Evolutionary conservation across 441 rosid species (phyloP), one percentile per base, ranked within the genome.

Genomic region (Jatropha multifida): DNA sequence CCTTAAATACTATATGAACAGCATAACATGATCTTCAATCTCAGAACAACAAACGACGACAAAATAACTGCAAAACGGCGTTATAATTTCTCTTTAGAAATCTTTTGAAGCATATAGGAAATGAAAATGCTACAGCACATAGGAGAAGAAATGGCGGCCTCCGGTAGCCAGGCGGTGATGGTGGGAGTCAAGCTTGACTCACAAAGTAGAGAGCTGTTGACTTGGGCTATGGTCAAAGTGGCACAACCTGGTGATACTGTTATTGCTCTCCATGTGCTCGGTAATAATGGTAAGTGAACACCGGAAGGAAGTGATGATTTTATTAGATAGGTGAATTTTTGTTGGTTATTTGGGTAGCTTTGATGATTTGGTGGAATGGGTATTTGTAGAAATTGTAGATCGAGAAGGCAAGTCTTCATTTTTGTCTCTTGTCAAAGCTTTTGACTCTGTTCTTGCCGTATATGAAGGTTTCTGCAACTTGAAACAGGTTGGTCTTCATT

Each of bases 391-490:
- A 79, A 86, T 90, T 65, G 88, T 88, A 56, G 88, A 89, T 86
- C 89, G 86, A 74, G 93, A 88, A 54, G 98, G 98, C 60, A 90
- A 86, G 76, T 80, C 99, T 62, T 89, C 98, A 72, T 85, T 90
- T 69, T 81, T 95, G 14, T 88, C 95, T 37, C 87, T 95, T 46
- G 95, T 93, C 71, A 87, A 83, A 80, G 85, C 86, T 44, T 93
- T 95, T 75, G 99, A 95, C 81, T 88, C 89, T 63, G 82, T 90
- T 84, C 88, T 95, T 59, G 88, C 88, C 20, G 96, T 91, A 4
- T 93, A 87, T 72, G 96, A 95, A 86, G 97, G 99, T 75, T 92
- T 95, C 93, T 95, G 99, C 89, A 90, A 93, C 85, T 83, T 95
- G 80, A 95, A 90, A 77, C 98, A 92, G 98, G 99, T 84, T 69